Evolutionary conservation across 768 basidiomycete genomes (phyloP), one percentile per base, ranked within the genome.

Genomic region (Wakefieldia striispora): DNA sequence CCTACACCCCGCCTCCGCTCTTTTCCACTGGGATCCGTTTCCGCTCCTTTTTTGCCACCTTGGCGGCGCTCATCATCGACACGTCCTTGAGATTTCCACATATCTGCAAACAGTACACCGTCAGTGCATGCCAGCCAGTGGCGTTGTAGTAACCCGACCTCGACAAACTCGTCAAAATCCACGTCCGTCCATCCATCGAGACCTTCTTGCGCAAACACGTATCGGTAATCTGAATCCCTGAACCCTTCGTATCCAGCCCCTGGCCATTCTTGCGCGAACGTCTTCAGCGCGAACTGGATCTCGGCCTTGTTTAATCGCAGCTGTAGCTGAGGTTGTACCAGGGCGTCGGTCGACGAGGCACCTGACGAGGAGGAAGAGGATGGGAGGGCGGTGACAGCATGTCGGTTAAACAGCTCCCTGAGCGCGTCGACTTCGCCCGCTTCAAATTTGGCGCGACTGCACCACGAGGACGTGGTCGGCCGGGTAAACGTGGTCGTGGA

Each of bases 151-250:
- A 14, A 70, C 83, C 13, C 55, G n/a, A 90, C 90, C 81, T 95
- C 91, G 42, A 94, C 74, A 66, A 95, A 95, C 62, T 91, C 89
- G 55, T 95, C 88, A 59, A 91, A 83, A 53, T 84, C 82, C 40
- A 97, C 69, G 23, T 78, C 76, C 24, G 69, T 67, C 58, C 76
- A 73, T 19, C 69, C 67, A 42, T 72, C 69, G 65, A 89, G 81
- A 4, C 89, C 93, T 52, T 87, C 84, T 64, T 88, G 84, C 47
- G 77, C 76, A 44, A 95, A 75, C 1, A 91, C 89, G 63, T 91
- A 87, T 29, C 82, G 77, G 37, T 84, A 75, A 53, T 91, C 88
- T 55, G 82, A 80, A 37, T 72, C 66, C 44, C 78, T 72, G 50
- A 88, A 72, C 13, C 72, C 77, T 56, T 81, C 82, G 57, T 90